phyloP scores from a whole-genome alignment of 2,329 filamentous ascomycete species.

The Fusarium duplospermum region DNA sequence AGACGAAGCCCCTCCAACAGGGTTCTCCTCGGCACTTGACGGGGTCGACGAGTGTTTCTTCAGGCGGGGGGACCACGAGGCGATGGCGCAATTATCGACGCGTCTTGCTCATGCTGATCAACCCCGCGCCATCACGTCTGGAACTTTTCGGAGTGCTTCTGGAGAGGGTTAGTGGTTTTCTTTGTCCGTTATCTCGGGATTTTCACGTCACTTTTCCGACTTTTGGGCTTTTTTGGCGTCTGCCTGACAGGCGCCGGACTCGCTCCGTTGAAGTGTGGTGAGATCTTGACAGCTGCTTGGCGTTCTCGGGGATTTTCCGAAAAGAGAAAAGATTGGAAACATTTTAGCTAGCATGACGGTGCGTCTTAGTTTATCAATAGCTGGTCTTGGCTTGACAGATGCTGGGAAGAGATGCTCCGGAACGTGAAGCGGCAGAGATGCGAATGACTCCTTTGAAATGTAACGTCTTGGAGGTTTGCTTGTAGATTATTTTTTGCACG shows the following conservation, averaged over 20 bases:
- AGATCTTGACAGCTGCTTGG: background rate
- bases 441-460: background rate
- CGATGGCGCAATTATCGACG: slow-evolving; percentile 35
- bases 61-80: background rate
- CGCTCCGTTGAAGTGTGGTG: background rate
- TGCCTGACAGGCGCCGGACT: background rate
- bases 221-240: background rate
- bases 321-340: background rate
- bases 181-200: background rate
- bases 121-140: slow-evolving; percentile 3
- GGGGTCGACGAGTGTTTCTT: background rate
- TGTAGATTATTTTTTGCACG: fast-evolving
- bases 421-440: background rate
- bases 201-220: slow-evolving; percentile 10
- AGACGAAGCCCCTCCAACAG: background rate
- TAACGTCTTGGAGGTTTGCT: background rate
- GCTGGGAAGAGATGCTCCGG: background rate
- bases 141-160: background rate
- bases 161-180: background rate
- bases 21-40: slow-evolving; percentile 6
- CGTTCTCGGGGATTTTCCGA: background rate
- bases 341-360: background rate
- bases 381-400: background rate
- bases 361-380: background rate
- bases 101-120: slow-evolving; percentile 36